These are phyloP conservation scores for Akanthomyces muscarius DNA, from an alignment of 2,329 filamentous ascomycete species.

Conservation along the genomic window DNA sequence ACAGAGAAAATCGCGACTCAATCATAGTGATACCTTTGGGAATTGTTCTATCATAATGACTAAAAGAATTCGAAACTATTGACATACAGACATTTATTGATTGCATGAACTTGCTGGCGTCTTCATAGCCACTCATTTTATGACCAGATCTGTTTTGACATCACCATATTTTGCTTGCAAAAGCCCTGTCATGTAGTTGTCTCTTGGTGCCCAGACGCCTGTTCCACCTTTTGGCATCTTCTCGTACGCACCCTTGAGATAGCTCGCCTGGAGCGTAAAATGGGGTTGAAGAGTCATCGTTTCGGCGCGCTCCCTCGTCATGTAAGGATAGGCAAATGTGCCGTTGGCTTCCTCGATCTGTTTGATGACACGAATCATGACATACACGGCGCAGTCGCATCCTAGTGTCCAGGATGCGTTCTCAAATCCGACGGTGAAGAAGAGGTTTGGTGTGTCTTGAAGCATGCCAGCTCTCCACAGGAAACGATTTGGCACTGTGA, in stretches of 20 bases:
- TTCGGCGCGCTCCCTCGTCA: neutral
- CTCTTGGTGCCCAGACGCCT: neutral
- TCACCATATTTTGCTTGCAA: neutral
- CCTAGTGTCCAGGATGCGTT: constrained; percentile 60
- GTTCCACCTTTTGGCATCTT: neutral
- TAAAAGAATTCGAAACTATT: no score
- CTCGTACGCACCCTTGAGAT: neutral
- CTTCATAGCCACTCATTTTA: no score
- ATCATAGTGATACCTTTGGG: no score
- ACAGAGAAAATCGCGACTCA: no score
- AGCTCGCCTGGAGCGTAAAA: neutral
- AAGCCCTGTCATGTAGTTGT: neutral
- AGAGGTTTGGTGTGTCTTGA: constrained; percentile 57
- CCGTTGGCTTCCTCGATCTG: neutral
- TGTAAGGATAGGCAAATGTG: neutral
- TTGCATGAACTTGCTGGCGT: no score
- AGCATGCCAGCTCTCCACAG: constrained; percentile 60
- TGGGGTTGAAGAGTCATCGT: neutral
- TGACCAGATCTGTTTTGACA: neutral
- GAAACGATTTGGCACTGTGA: neutral
- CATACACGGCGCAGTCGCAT: constrained; percentile 48
- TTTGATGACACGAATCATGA: constrained; percentile 32
- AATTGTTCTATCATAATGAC: no score
- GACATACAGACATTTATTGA: no score
- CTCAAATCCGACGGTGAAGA: constrained; percentile 56